Conservation (phyloP, 1,284 basidiomycete genomes). For the Kwoniella shivajii region DNA sequence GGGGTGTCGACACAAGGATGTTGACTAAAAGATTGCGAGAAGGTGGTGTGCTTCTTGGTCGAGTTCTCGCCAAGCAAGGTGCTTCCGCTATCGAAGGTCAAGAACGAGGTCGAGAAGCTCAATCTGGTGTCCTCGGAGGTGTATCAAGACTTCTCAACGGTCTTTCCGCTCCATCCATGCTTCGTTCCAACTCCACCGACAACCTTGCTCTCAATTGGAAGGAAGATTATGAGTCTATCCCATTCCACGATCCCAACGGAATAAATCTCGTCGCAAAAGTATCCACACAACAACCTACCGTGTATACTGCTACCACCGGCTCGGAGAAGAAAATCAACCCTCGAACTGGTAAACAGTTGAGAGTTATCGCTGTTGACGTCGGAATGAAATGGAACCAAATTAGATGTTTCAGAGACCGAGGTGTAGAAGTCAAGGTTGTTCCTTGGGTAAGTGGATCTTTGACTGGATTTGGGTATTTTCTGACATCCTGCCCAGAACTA, state of each 20-base stretch:
- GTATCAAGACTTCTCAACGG: constrained; percentile 53
- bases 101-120: constrained; percentile 32
- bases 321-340: constrained; percentile 69
- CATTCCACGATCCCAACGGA: constrained; percentile 86
- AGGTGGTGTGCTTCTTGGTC: constrained; percentile 89
- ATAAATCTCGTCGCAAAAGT: constrained; percentile 90
- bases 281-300: constrained; percentile 68
- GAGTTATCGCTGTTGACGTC: constrained; percentile 90
- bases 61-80: constrained; percentile 67
- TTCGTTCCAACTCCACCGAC: constrained; percentile 35
- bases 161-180: constrained; percentile 36
- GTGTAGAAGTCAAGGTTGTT: constrained; percentile 94
- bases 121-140: constrained; percentile 45
- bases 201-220: constrained; percentile 64
- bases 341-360: constrained; percentile 70
- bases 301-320: constrained; percentile 64
- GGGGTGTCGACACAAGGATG: constrained; percentile 94
- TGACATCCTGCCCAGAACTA: constrained; percentile 62
- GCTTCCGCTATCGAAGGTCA: constrained; percentile 20
- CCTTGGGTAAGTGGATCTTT: constrained; percentile 66
- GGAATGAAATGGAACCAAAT: constrained; percentile 99
- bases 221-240: constrained; percentile 75
- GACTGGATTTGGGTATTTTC: neutral
- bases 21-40: constrained; percentile 96
- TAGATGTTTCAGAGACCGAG: constrained; percentile 90